phyloP scores from a whole-genome alignment of 169 alveolate genomes.

The Cryptosporidium muris region DNA sequence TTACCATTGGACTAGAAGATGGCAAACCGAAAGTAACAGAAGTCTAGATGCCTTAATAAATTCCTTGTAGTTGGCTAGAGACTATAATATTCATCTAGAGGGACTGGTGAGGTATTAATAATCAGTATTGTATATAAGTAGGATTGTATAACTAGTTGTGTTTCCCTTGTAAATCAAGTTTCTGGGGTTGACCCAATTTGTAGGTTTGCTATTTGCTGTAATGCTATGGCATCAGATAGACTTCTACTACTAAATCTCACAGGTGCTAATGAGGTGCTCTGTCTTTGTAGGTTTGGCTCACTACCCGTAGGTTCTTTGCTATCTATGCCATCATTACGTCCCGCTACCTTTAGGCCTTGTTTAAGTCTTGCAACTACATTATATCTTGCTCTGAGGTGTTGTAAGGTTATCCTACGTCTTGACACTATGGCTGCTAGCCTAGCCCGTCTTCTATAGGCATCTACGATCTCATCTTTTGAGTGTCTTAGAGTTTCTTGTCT shows the following conservation, averaged over 20 bases:
- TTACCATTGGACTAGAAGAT: slow-evolving; percentile 60
- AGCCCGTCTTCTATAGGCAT: slow-evolving; percentile 67
- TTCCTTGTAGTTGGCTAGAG: neutral
- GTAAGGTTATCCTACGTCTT: slow-evolving; percentile 50
- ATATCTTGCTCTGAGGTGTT: slow-evolving; percentile 50
- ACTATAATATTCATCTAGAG: neutral
- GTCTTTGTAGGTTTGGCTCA: neutral
- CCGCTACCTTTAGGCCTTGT: neutral
- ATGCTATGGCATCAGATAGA: slow-evolving; percentile 52
- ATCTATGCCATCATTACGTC: too few species aligned
- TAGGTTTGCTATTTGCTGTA: slow-evolving; percentile 58
- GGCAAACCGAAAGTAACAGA: slow-evolving; percentile 62
- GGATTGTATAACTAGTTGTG: too few species aligned
- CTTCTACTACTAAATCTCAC: slow-evolving; percentile 61
- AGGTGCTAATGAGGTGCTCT: slow-evolving; percentile 38
- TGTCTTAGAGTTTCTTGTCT: slow-evolving; percentile 52
- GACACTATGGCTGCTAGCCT: slow-evolving; percentile 68
- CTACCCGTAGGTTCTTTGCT: too few species aligned
- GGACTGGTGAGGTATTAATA: neutral
- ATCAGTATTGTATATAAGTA: too few species aligned
- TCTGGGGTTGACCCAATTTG: slow-evolving; percentile 26
- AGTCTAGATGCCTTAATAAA: slow-evolving; percentile 1
- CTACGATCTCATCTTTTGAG: slow-evolving; percentile 57
- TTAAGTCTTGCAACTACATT: slow-evolving; percentile 37
- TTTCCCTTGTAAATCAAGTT: neutral